Base-by-base conservation (phyloP, 1,284 basidiomycete genomes). In the Malassezia obtusa region DNA sequence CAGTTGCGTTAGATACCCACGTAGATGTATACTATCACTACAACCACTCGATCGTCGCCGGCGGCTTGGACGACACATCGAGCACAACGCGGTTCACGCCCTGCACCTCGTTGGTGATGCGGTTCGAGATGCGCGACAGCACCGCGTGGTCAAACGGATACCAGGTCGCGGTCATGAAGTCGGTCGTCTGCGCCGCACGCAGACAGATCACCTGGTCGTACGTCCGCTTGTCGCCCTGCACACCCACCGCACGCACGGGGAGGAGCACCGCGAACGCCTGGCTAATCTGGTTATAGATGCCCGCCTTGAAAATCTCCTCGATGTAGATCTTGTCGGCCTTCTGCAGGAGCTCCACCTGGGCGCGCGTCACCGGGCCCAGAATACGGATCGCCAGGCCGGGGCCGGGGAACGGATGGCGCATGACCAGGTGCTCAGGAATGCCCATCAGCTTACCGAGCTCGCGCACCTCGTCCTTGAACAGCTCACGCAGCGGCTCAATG, bases 401-500 rank as follows among this genome's bases (percentile, higher is more conserved):
- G 2, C 92, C 94, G 19, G 94, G 94, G 84, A 98, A 98, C n/a
- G 94, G 94, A 76, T 99, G 94, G 7, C 94, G 83, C 61, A 89
- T 87, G 26, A 98, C 92, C 38, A 98, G 82, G 61, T 88, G 88
- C 4, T 84, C 84, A 26, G 94, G 92, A 65, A 99, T 99, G 57
- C 82, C 80, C 50, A 99, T 82, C 17, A 98, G 80, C 54, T 86
- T 83, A 50, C 94, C 94, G 50, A 98, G 82, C 0, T 84, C 86
- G 52, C 94, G 85, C 43, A 98, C 94, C 77, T 99, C 94, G 75
- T 99, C 92, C 80, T 98, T 98, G 83, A 99, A 99, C 22, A 99
- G 80, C 78, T 98, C 94, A 33, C 94, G 81, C 41, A 99, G 78
- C 33, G 94, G 94, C 77, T 99, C 94, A 63, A 99, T 96, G 39